Conservation (phyloP, 176 grass and related monocot species). For the Aegilops bicornis region DNA sequence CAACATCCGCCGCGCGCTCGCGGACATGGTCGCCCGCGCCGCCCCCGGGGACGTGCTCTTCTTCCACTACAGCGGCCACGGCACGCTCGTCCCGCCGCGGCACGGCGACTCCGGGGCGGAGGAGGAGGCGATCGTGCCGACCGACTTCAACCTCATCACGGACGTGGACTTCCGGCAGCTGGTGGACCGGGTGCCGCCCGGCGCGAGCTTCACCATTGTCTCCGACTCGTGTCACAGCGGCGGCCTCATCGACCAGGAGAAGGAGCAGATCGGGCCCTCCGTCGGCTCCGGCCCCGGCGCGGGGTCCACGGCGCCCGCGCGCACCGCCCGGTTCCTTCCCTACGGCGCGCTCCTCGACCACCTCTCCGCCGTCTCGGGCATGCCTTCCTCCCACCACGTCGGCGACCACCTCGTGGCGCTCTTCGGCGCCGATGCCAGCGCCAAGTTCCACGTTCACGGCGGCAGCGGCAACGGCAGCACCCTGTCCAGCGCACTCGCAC, state of each 20-base stretch:
- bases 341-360: conserved; percentile 42
- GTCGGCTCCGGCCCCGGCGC: neutral
- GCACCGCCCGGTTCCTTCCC: conserved; percentile 34
- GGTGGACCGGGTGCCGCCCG: conserved; percentile 56
- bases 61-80: conserved; percentile 92
- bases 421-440: conserved; percentile 62
- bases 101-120: neutral
- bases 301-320: neutral
- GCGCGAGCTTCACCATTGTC: conserved; percentile 72
- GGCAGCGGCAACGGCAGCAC: too few species aligned
- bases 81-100: conserved; percentile 58
- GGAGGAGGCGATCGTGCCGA: conserved; percentile 91
- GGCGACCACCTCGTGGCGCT: conserved; percentile 64
- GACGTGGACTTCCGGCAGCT: conserved; percentile 75
- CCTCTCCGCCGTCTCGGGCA: conserved; percentile 51
- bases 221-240: conserved; percentile 93
- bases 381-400: conserved; percentile 46
- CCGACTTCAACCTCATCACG: conserved; percentile 85
- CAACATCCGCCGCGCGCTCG: conserved; percentile 56
- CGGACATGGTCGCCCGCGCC: conserved; percentile 63
- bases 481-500: neutral
- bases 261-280: conserved; percentile 84
- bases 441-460: conserved; percentile 40
- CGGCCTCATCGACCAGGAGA: conserved; percentile 88
- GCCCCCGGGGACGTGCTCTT: conserved; percentile 63